Conservation (phyloP, 768 basidiomycete genomes). For the Suillus discolor region DNA sequence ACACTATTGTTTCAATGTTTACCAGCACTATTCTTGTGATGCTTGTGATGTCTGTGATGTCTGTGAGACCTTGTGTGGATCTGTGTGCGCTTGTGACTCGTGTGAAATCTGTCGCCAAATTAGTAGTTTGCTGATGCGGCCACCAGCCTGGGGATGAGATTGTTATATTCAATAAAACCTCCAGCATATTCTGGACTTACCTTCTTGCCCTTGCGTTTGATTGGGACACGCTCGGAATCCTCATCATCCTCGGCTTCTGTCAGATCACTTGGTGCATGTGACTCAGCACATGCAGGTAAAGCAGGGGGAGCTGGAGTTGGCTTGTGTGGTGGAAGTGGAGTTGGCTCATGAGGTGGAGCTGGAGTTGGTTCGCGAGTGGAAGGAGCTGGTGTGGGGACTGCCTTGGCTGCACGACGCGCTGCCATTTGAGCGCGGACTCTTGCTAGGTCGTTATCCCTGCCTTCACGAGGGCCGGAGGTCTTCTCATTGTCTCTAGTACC, state of each 20-base stretch:
- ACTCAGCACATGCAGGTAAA: neutral
- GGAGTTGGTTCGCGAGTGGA: neutral
- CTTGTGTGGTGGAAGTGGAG: too few species aligned
- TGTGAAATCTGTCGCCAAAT: too few species aligned
- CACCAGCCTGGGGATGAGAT: neutral
- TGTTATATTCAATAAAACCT: neutral
- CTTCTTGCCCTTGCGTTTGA: neutral
- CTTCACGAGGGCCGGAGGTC: neutral
- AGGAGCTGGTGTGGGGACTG: neutral
- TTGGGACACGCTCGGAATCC: neutral
- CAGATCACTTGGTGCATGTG: neutral
- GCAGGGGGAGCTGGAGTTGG: too few species aligned
- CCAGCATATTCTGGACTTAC: neutral
- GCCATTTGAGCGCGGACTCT: neutral
- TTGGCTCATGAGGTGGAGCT: too few species aligned
- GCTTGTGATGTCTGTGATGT: too few species aligned
- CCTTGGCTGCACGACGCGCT: neutral
- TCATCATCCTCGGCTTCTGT: neutral
- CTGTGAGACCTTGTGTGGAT: too few species aligned
- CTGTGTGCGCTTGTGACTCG: too few species aligned
- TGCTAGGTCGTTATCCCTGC: neutral
- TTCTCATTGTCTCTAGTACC: neutral
- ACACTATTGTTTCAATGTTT: too few species aligned
- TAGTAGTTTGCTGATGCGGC: too few species aligned
- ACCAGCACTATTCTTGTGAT: too few species aligned